Percentiles rank a stretch among this genome's conserved stretches.
phyloP scores from a whole-genome alignment of 2,329 filamentous ascomycete genomes.

The Phialemonium atrogriseum region DNA sequence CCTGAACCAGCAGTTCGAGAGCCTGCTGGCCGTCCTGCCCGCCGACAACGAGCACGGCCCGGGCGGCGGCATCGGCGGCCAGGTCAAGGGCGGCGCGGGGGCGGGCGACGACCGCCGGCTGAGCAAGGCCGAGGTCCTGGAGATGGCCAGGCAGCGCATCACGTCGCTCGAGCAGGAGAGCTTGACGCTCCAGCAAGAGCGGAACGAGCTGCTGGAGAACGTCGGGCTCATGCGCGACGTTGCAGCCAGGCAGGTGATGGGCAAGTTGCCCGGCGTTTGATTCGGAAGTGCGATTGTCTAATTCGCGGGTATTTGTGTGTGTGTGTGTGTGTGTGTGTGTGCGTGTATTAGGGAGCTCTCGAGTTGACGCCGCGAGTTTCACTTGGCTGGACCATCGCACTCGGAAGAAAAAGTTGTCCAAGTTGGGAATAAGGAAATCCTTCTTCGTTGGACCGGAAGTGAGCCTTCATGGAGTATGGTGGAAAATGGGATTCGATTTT shows the following conservation, averaged over 20 bases:
- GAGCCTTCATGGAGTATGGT: too few species aligned
- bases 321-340: too few species aligned
- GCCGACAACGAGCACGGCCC: constrained; percentile 19
- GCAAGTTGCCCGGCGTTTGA: too few species aligned
- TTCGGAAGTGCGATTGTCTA: too few species aligned
- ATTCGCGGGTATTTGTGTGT: too few species aligned
- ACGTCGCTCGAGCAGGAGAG: constrained; percentile 29
- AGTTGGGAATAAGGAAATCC: too few species aligned
- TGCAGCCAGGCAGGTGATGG: not conserved
- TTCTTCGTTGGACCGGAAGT: too few species aligned
- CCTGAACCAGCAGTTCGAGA: constrained; percentile 36
- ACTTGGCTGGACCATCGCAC: too few species aligned
- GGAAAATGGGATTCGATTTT: too few species aligned
- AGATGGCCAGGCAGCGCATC: constrained; percentile 34
- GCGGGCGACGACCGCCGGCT: constrained; percentile 17
- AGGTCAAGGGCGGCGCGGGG: constrained; percentile 13
- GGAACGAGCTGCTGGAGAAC: constrained; percentile 22
- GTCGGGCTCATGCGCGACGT: constrained; percentile 15
- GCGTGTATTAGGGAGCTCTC: too few species aligned
- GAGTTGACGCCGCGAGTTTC: too few species aligned
- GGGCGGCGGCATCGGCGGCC: constrained; percentile 16
- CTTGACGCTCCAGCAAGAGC: constrained; percentile 25
- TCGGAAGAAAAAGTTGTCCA: too few species aligned
- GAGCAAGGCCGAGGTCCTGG: constrained; percentile 37
- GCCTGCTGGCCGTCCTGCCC: constrained; percentile 31